Conservation (phyloP, 306 rosid genomes). For the Sindora glabra region DNA sequence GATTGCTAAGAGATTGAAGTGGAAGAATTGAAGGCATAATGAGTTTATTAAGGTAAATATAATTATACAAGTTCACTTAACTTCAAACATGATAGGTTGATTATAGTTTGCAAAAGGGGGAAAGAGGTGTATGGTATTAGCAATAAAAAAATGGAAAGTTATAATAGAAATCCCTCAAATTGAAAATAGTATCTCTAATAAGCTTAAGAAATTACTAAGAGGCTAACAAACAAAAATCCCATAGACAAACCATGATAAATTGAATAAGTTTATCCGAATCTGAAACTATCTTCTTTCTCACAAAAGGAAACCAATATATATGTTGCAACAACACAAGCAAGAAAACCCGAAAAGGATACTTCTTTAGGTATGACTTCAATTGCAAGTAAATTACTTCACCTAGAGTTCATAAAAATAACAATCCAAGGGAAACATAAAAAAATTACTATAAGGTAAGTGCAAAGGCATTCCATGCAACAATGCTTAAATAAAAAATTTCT, state of each 20-base stretch:
- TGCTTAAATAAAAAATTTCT: no score
- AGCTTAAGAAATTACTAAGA: background rate
- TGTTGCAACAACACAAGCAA: background rate
- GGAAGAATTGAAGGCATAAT: no score
- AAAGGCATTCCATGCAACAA: constrained; percentile 58
- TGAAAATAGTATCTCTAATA: background rate
- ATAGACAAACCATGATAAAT: background rate
- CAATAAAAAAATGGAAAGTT: background rate
- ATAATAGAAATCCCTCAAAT: background rate
- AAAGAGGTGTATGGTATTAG: background rate
- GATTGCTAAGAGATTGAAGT: no score
- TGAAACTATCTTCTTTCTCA: background rate
- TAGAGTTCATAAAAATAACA: constrained; percentile 69
- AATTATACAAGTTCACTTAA: background rate
- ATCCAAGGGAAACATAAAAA: constrained; percentile 51
- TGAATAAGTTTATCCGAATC: background rate
- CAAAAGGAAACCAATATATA: background rate
- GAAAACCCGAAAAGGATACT: background rate
- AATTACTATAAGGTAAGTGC: constrained; percentile 46
- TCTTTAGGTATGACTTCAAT: background rate
- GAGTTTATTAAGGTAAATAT: no score
- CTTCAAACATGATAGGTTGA: background rate
- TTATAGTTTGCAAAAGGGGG: background rate
- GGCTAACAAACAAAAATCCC: background rate
- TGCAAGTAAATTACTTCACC: constrained; percentile 40